A percentile compares a stretch with the other conserved stretches of the same genome.
Conservation (phyloP, 2,329 filamentous ascomycete species). For the Aspergillus sp. region DNA sequence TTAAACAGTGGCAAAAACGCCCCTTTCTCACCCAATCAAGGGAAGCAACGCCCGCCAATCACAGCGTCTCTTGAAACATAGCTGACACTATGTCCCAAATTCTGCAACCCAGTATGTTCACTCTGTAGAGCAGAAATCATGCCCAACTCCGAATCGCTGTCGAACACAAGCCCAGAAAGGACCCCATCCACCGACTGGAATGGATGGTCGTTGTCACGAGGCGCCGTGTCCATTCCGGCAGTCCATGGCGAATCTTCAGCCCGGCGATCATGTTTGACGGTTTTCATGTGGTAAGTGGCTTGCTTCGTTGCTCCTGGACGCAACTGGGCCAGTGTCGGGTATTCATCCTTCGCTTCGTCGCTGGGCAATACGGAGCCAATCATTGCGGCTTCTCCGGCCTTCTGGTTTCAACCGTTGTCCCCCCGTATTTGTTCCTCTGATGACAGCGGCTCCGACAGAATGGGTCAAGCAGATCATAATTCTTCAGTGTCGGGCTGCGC, state of each 20-base stretch:
- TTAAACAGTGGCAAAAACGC: too few relatives aligned
- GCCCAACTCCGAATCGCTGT: background rate
- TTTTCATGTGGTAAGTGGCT: too few relatives aligned
- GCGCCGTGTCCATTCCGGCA: background rate
- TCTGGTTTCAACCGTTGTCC: background rate
- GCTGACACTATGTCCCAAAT: background rate
- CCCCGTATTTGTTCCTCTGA: too few relatives aligned
- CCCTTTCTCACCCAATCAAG: background rate
- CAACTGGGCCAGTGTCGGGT: too few relatives aligned
- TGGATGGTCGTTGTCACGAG: slow-evolving; percentile 7
- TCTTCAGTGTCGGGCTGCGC: background rate
- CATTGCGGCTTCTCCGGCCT: background rate
- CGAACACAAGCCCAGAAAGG: background rate
- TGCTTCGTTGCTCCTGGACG: too few relatives aligned
- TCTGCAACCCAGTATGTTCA: background rate
- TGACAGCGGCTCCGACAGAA: slow-evolving; percentile 13
- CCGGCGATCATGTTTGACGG: background rate
- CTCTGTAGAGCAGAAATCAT: too few relatives aligned
- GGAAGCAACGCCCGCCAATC: background rate
- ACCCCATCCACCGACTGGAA: background rate
- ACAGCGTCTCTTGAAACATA: background rate
- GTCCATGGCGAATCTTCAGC: slow-evolving; percentile 1
- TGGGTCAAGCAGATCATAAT: slow-evolving; percentile 14
- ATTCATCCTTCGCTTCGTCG: too few relatives aligned
- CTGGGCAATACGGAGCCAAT: too few relatives aligned